Conservation (phyloP, 192 early-diverging fungal genomes). For the Podila minutissima region DNA sequence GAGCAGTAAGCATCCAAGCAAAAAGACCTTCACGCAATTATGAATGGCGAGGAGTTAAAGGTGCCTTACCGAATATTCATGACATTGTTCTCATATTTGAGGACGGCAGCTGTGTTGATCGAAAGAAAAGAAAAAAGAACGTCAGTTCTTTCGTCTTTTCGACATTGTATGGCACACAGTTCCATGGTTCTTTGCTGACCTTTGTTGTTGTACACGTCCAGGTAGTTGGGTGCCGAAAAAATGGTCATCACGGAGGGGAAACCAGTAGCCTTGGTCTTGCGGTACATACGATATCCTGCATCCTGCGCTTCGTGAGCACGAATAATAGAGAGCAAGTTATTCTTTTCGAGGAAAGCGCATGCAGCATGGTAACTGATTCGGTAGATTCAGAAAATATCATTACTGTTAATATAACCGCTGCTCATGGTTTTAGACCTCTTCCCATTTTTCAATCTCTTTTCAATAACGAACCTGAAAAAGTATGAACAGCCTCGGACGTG, state of each 20-base stretch:
- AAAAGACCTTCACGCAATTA: no score
- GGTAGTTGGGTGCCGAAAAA: slow-evolving; percentile 98
- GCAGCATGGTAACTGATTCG: slow-evolving; percentile 84
- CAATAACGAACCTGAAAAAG: slow-evolving; percentile 76
- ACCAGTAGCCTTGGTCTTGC: slow-evolving; percentile 90
- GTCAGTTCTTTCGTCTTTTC: not conserved
- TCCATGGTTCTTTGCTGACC: slow-evolving; percentile 11
- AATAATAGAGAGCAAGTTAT: slow-evolving; percentile 94
- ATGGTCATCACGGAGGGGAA: slow-evolving; percentile 98
- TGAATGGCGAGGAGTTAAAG: slow-evolving; percentile 8
- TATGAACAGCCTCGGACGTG: slow-evolving; percentile 95
- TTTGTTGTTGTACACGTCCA: slow-evolving; percentile 99
- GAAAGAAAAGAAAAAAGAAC: not conserved
- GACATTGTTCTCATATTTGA: slow-evolving; percentile 99
- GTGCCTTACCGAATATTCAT: slow-evolving; percentile 97
- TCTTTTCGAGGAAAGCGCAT: slow-evolving; percentile 93
- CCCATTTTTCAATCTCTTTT: no score
- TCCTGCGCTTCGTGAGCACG: slow-evolving; percentile 98
- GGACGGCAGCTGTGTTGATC: slow-evolving; percentile 78
- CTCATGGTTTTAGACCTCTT: no score
- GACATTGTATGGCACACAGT: not conserved
- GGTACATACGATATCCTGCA: slow-evolving; percentile 96
- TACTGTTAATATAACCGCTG: no score
- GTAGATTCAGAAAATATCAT: not conserved
- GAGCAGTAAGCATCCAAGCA: no score